Percentiles rank a stretch among this genome's conserved stretches.
These are phyloP conservation scores for Xerocomellus intermedius DNA, from an alignment of 768 basidiomycete species.

Conservation along the genomic window DNA sequence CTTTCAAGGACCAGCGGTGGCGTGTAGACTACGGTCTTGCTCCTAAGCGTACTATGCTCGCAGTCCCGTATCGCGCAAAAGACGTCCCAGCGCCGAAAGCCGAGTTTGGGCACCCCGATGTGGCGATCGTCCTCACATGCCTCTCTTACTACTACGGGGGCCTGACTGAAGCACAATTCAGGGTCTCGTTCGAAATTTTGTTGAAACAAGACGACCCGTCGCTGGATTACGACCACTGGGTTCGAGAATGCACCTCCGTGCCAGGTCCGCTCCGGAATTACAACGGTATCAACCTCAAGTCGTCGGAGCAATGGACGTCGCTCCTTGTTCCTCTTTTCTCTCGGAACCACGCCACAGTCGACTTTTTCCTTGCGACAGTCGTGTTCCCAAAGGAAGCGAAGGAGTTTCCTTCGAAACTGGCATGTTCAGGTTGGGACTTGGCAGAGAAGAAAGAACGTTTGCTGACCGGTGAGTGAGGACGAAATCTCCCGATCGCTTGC, in stretches of 20 bases:
- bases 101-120: constrained; percentile 55
- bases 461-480: constrained; percentile 9
- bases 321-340: constrained; percentile 36
- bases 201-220: constrained; percentile 41
- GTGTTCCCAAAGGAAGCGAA: constrained; percentile 50
- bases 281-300: constrained; percentile 44
- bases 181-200: constrained; percentile 37
- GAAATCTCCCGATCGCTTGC: no score
- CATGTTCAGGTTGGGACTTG: constrained; percentile 54
- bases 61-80: constrained; percentile 55
- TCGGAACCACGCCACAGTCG: constrained; percentile 37
- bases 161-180: constrained; percentile 39
- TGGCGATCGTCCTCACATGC: constrained; percentile 45
- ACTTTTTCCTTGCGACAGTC: constrained; percentile 46
- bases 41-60: constrained; percentile 39
- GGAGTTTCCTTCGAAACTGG: constrained; percentile 27
- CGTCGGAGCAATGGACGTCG: constrained; percentile 30
- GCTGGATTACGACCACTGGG: constrained; percentile 43
- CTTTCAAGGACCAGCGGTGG: constrained; percentile 43
- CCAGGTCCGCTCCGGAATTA: constrained; percentile 32
- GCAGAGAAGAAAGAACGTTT: constrained; percentile 18
- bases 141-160: constrained; percentile 31
- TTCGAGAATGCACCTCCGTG: constrained; percentile 17
- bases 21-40: constrained; percentile 40
- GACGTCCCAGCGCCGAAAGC: constrained; percentile 45